phyloP scores from a whole-genome alignment of 2,329 filamentous ascomycete species.

The Penicillium concentricum region DNA sequence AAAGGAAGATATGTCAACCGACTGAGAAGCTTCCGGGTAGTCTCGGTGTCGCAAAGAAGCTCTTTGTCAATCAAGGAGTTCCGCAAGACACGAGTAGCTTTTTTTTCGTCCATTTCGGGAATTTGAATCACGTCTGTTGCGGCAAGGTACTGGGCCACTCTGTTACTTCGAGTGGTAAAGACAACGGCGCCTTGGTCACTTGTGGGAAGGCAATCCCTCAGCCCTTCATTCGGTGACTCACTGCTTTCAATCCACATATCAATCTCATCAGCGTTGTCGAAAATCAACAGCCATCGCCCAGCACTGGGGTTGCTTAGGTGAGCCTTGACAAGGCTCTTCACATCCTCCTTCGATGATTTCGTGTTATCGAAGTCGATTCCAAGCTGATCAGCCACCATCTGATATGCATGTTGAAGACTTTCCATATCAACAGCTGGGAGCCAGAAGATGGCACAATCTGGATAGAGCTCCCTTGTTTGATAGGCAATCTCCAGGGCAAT shows the following conservation, averaged over 20 bases:
- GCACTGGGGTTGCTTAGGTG: conserved; percentile 13
- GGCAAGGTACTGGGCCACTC: conserved; percentile 20
- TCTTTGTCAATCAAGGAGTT: conserved; percentile 16
- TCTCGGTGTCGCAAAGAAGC: conserved; percentile 14
- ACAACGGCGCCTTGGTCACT: conserved; percentile 26
- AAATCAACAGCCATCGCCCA: conserved; percentile 28
- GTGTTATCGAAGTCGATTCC: background rate
- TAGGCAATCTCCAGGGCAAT: conserved; percentile 29
- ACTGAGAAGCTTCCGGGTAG: conserved; percentile 14
- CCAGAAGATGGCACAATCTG: conserved; percentile 30
- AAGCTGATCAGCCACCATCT: conserved; percentile 17
- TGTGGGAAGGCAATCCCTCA: conserved; percentile 17
- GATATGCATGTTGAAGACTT: conserved; percentile 26
- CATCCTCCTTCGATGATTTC: background rate
- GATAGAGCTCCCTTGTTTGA: conserved; percentile 14
- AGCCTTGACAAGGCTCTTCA: conserved; percentile 9
- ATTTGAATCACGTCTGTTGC: conserved; percentile 18
- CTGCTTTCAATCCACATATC: conserved; percentile 17
- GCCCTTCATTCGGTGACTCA: background rate
- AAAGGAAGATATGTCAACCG: conserved; percentile 30
- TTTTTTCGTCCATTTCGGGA: conserved; percentile 13
- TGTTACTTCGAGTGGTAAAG: conserved; percentile 31
- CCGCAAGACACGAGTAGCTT: conserved; percentile 13
- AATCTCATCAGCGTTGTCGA: conserved; percentile 33
- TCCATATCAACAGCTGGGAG: conserved; percentile 24